Conservation (phyloP, 345 rosid species). For the Angophora floribunda region DNA sequence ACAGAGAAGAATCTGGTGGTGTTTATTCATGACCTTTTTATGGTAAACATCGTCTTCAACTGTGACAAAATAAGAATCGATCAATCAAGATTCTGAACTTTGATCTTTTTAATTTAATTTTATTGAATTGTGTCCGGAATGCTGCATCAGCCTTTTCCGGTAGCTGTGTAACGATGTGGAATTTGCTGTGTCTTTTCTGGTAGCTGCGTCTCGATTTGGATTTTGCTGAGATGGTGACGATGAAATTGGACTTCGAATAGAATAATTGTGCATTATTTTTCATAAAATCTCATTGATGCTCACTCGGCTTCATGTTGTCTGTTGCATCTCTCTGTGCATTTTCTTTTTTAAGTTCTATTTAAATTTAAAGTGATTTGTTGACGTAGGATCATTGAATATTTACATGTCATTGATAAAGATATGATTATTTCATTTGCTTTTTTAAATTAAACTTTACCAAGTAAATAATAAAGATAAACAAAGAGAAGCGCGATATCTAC, state of each 20-base stretch:
- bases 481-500: neutral
- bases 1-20: neutral
- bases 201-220: neutral
- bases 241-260: neutral
- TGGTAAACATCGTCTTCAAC: neutral
- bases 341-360: neutral
- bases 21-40: neutral
- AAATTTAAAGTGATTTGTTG: neutral
- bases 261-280: neutral
- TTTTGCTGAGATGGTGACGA: neutral
- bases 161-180: neutral
- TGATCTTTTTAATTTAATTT: neutral
- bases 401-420: neutral
- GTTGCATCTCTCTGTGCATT: too few relatives aligned
- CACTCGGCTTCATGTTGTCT: too few relatives aligned
- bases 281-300: neutral
- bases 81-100: neutral
- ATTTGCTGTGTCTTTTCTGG: neutral
- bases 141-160: neutral
- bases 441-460: neutral
- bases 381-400: neutral
- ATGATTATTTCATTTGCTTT: neutral
- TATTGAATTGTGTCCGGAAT: neutral
- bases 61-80: neutral
- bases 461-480: neutral